Evolutionary conservation across 2,329 filamentous ascomycete species (phyloP).

Genomic region (Nothophaeocryptopus gaeumannii): DNA sequence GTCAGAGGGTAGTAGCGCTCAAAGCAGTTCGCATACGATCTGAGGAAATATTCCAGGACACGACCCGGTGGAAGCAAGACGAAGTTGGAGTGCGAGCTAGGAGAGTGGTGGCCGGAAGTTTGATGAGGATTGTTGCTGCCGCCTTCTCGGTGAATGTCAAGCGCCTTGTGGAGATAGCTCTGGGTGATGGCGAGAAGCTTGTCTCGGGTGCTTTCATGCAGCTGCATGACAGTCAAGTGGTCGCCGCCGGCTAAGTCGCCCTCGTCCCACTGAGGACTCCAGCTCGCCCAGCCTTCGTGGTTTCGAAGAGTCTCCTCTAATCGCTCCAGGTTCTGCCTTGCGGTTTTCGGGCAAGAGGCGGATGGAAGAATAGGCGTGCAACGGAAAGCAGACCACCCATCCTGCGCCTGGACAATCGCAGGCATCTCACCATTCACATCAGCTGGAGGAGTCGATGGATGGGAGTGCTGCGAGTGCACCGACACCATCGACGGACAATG

Average conservation of each 20-base stretch:
- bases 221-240: conserved; percentile 46
- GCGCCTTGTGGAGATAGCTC: conserved; percentile 66
- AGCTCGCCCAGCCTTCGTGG: conserved; percentile 52
- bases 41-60: conserved; percentile 65
- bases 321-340: conserved; percentile 50
- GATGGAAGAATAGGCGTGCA: conserved; percentile 51
- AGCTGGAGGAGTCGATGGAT: conserved; percentile 20
- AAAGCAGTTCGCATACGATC: conserved; percentile 64
- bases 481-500: conserved; percentile 38
- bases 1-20: conserved; percentile 65
- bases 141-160: conserved; percentile 61
- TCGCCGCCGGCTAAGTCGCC: conserved; percentile 47
- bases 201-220: conserved; percentile 59
- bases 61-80: conserved; percentile 64
- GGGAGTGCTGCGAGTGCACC: conserved; percentile 18
- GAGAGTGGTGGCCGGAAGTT: conserved; percentile 36
- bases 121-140: conserved; percentile 9
- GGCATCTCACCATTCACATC: conserved; percentile 39
- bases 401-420: conserved; percentile 50
- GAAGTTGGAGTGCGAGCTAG: conserved; percentile 57
- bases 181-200: conserved; percentile 70
- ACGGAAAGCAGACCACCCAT: conserved; percentile 53
- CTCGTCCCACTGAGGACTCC: conserved; percentile 51
- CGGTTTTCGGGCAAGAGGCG: conserved; percentile 51
- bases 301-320: conserved; percentile 52